Evolutionary conservation across 352 stramenopile species (phyloP).

Genomic region (Globisporangium alternatum): DNA sequence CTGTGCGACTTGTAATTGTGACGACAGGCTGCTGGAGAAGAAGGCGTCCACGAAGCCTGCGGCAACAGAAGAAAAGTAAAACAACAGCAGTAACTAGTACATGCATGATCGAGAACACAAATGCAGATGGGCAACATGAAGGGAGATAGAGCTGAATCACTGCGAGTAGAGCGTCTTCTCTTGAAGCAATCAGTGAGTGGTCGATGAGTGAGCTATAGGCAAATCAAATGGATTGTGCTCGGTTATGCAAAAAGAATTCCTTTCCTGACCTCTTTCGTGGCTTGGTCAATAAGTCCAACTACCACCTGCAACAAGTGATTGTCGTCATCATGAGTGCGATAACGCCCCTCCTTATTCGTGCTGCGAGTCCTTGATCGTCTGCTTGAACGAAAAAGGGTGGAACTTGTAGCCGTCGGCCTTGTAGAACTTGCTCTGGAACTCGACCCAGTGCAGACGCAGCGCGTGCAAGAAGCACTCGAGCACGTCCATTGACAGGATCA

Average conservation of each 20-base stretch:
- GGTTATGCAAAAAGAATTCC: conserved; percentile 14
- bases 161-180: background rate
- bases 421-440: conserved; percentile 99
- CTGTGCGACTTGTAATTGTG: background rate
- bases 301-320: background rate
- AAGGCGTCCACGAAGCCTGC: conserved; percentile 43
- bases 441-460: conserved; percentile 98
- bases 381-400: conserved; percentile 94
- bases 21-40: conserved; percentile 54
- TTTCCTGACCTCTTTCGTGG: background rate
- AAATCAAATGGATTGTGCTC: conserved; percentile 6
- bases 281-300: background rate
- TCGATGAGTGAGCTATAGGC: background rate
- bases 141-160: background rate
- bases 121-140: background rate
- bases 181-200: background rate
- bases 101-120: background rate
- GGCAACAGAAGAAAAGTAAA: background rate
- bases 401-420: conserved; percentile 97
- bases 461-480: conserved; percentile 99
- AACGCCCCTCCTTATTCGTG: conserved; percentile 23
- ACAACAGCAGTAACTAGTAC: background rate
- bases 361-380: conserved; percentile 72
- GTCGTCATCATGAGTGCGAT: background rate
- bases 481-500: conserved; percentile 99